Conservation (phyloP, 1,139 yeast genomes). For the Pichia terricola region DNA sequence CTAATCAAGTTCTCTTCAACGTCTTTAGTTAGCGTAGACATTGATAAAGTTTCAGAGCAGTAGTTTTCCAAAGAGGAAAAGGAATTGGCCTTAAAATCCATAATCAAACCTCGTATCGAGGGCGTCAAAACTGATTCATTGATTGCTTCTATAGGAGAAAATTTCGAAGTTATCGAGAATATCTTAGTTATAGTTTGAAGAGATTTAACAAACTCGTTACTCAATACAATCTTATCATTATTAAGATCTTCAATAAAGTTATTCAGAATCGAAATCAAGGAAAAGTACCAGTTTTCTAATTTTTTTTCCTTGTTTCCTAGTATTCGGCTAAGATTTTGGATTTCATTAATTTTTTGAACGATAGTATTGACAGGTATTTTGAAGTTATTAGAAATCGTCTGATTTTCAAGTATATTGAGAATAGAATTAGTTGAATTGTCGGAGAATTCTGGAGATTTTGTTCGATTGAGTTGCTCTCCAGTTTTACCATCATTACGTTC, state of each 20-base stretch:
- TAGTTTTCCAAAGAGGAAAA: conserved; percentile 14
- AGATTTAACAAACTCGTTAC: conserved; percentile 16
- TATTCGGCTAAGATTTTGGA: conserved; percentile 3
- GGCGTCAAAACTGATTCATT: conserved; percentile 12
- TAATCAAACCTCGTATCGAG: conserved; percentile 14
- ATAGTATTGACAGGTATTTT: conserved; percentile 8
- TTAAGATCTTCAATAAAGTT: conserved; percentile 10
- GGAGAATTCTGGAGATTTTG: background rate
- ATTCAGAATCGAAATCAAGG: conserved; percentile 2
- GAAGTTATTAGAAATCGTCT: background rate
- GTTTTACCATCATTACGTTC: background rate
- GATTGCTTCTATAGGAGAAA: conserved; percentile 8
- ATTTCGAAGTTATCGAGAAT: conserved; percentile 13
- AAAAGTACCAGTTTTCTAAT: conserved; percentile 3
- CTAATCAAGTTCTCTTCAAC: conserved; percentile 17
- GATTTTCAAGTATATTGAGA: background rate
- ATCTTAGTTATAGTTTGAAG: conserved; percentile 20
- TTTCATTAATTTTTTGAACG: conserved; percentile 4
- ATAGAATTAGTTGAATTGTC: background rate
- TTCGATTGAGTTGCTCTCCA: background rate
- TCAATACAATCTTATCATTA: conserved; percentile 12
- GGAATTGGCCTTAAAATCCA: conserved; percentile 13
- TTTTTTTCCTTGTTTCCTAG: conserved; percentile 10
- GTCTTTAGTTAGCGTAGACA: conserved; percentile 16
- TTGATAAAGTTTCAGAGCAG: conserved; percentile 15